Base-by-base conservation (phyloP, 2,329 filamentous ascomycete genomes). In the Exophiala xenobiotica region DNA sequence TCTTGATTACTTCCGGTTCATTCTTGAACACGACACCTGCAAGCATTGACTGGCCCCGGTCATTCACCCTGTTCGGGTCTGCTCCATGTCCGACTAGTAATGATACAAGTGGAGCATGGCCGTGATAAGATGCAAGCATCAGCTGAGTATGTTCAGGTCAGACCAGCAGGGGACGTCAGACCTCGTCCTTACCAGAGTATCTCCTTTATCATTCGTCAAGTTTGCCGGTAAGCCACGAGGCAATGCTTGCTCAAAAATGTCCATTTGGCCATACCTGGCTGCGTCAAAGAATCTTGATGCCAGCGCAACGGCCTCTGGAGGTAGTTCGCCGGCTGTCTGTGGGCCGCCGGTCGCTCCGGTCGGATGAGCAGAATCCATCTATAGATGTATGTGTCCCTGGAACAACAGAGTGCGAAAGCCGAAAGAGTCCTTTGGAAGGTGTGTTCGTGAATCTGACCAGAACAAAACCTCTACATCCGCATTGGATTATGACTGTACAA, bases 11-110 rank as follows among this genome's bases (percentile, higher is more conserved):
- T 3, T 78, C 79, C 48, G 79, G 77, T 63, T 86, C 83, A 8
- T 80, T 81, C 68, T 89, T 89, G 67, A 89, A 89, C 6, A 89
- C 81, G 0, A 85, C 85, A 0, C 86, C 86, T 0, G 85, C 85
- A 3, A 89, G 72, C 0, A 83, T 81, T 56, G 82, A 86, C 68
- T 89, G 86, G 0, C 82, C 82, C 38, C 79, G 70, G 54, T 85
- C 85, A 56, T 89, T 89, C 22, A 88, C 63, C 1, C 78, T 73
- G 65, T 89, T 87, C 0, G 84, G 77, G 61, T 88, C 83, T 1
- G 83, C 84, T 1, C 83, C 82, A 52, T 81, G 74, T 22, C 78
- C 70, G 1, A 88, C 66, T 8, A 89, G 74, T 52, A 86, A 72
- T 40, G 71, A 73, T 20, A 85, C 82, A 0, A 86, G 75, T 0